phyloP scores from a whole-genome alignment of 306 rosid genomes.

The Prosopis cineraria region DNA sequence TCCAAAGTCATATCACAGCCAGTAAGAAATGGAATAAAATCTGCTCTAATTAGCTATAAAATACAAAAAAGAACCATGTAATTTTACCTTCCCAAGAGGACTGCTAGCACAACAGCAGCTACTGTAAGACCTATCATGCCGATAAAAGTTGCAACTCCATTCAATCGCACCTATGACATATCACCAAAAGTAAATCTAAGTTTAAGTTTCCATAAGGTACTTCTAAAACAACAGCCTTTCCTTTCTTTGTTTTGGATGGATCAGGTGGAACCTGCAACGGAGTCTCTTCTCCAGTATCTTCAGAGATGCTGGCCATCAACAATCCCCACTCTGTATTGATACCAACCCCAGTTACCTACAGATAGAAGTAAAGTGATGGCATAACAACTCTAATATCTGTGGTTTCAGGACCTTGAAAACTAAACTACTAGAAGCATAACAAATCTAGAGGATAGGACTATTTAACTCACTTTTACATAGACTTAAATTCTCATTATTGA shows the following conservation, averaged over 20 bases:
- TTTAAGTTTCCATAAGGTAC: not conserved
- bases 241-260: conserved; percentile 30
- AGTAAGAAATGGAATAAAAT: conserved; percentile 29
- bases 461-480: conserved; percentile 21
- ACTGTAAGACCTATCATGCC: conserved; percentile 93
- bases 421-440: conserved; percentile 28
- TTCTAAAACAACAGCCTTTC: conserved; percentile 32
- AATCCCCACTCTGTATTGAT: conserved; percentile 99
- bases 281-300: conserved; percentile 97
- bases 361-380: conserved; percentile 28
- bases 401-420: conserved; percentile 17
- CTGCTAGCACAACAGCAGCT: conserved; percentile 77
- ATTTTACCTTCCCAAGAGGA: conserved; percentile 81
- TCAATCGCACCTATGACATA: conserved; percentile 83
- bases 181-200: conserved; percentile 37
- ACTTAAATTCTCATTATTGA: conserved; percentile 1
- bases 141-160: conserved; percentile 97
- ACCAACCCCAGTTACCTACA: conserved; percentile 94
- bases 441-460: conserved; percentile 8
- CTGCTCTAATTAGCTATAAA: conserved; percentile 5
- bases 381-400: conserved; percentile 1
- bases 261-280: conserved; percentile 77
- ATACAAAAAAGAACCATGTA: not conserved
- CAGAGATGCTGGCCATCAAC: conserved; percentile 98
- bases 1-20: conserved; percentile 37